Base-by-base conservation (phyloP, 129 eudicot genomes). In the Sambucus nigra region DNA sequence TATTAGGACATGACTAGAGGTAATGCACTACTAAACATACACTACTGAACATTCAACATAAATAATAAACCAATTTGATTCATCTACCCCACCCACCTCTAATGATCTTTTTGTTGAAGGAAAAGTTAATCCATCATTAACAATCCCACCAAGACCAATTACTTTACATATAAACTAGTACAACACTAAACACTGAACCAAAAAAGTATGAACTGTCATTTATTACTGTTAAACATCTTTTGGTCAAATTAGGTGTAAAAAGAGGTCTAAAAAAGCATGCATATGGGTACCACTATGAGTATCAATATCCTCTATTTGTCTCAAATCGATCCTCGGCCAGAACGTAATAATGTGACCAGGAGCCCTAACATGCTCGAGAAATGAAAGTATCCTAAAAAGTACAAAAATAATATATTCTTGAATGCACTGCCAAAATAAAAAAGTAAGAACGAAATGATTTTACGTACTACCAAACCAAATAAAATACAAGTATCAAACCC, bases 321-420 rank as follows among this genome's bases (percentile, higher is more conserved):
- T 74, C 67, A 83, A 61, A 25, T 53, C 86, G 57, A 83, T 75
- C 94, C 96, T 83, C 54, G 83, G 31, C 81, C 84, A 80, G 67
- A 76, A 77, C 5, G 88, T 84, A 53, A 80, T 59, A 73, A 87
- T 80, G 28, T 87, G 96, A 1, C 94, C 94, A 0, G 89, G 94
- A 51, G 57, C 94, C 54, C 80, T 63, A 2, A 89, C 86, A 32
- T 94, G 96, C 15, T 94, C 96, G 15, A 83, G 65, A 60, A 70
- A 72, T 0, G 96, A 79, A 5, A 94, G 89, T 42, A 87, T 79
- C 81, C 94, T 89, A 48, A 83, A n/a, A n/a, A n/a, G n/a, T n/a
- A n/a, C n/a, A n/a, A n/a, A n/a, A n/a, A n/a, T n/a, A n/a, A n/a
- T n/a, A n/a, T n/a, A n/a, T n/a, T n/a, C n/a, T n/a, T n/a, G n/a